Conservation (phyloP, 1,284 basidiomycete genomes). For the Cerioporus squamosus region DNA sequence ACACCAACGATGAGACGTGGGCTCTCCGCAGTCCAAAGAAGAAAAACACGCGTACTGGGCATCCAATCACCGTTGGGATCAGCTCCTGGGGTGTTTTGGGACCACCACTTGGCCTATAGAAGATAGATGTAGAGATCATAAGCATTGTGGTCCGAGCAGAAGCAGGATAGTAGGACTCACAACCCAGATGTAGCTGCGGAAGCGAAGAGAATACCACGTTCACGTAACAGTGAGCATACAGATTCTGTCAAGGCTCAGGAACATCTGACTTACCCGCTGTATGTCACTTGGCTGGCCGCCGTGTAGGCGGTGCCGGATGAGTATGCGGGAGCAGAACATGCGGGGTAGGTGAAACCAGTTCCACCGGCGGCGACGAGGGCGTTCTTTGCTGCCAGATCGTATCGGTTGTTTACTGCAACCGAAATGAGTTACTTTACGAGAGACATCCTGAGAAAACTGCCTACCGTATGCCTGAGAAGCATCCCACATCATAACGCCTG, state of each 20-base stretch:
- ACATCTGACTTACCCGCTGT: slow-evolving; percentile 49
- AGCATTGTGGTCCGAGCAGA: background rate
- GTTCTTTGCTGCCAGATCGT: slow-evolving; percentile 64
- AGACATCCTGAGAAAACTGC: slow-evolving; percentile 19
- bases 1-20: slow-evolving; percentile 11
- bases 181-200: slow-evolving; percentile 65
- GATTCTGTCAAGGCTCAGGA: background rate
- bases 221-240: background rate
- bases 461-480: slow-evolving; percentile 69
- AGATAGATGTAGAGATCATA: background rate
- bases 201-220: slow-evolving; percentile 6
- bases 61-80: slow-evolving; percentile 65
- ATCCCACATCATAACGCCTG: slow-evolving; percentile 73
- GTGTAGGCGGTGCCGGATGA: slow-evolving; percentile 53
- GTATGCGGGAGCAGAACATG: slow-evolving; percentile 61
- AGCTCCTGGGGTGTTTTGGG: slow-evolving; percentile 51
- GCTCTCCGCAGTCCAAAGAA: background rate
- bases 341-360: slow-evolving; percentile 67
- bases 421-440: background rate
- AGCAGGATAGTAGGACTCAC: slow-evolving; percentile 37
- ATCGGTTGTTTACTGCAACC: slow-evolving; percentile 57
- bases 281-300: slow-evolving; percentile 57
- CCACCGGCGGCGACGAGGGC: slow-evolving; percentile 63
- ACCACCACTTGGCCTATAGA: slow-evolving; percentile 61
- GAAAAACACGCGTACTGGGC: slow-evolving; percentile 54